Base-by-base conservation (phyloP, 805 yeast genomes). In the Scheffersomyces lignosus region DNA sequence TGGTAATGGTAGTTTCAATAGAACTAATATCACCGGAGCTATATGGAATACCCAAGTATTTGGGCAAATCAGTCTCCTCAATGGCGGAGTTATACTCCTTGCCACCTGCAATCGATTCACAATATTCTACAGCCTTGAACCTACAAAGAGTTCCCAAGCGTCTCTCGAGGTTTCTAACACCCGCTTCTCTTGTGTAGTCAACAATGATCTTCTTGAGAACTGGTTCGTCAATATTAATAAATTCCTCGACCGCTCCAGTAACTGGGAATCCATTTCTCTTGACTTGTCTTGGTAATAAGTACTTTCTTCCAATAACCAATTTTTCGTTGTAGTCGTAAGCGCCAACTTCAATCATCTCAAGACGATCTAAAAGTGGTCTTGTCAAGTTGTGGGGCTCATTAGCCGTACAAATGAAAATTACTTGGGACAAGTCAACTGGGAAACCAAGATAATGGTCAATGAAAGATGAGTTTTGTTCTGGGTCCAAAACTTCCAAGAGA, bases 281-380 rank as follows among this genome's bases (percentile, higher is more conserved):
- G 24, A 80, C 64, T 56, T 88, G 96, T 56, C 89, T 79, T 13
- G 96, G 95, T 29, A 88, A 63, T 26, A 88, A 65, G 48, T 78
- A 85, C 40, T 68, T 75, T 37, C 72, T 62, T 10, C 87, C 93
- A 52, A 88, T 88, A 34, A 79, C 75, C 32, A 77, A 64, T 56
- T 88, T 88, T 56, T 87, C 96, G 42, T 76, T 73, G 49, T 81
- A 80, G 27, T 87, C 87, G 60, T 88, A 88, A 0, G 96, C 96
- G 2, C 81, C 74, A 13, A 88, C 68, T 36, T 81, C 81, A 42
- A 88, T 83, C 49, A 81, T 78, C 58, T 88, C 96, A 79, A 87
- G 81, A 44, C 96, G 74, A 58, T 88, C 96, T 38, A 83, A 71
- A 37, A 88, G 70, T 5, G 96, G 95, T 12, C 81, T 77, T 18